Evolutionary conservation across 768 basidiomycete species (phyloP).

Genomic region (Naematelia aurantialba): DNA sequence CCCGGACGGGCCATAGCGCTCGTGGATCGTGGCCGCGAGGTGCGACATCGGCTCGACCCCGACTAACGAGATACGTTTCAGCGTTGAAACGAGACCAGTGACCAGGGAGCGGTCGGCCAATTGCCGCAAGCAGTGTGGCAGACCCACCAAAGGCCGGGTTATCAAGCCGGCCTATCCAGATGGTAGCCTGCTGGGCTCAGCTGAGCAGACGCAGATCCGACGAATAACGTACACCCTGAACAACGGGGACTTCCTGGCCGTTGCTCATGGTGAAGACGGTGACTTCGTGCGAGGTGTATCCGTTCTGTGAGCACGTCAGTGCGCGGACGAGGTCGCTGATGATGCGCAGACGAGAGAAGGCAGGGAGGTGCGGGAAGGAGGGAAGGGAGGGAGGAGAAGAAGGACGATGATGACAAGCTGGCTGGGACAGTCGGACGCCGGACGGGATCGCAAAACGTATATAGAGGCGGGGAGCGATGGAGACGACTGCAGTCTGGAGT

Average conservation of each 20-base stretch:
- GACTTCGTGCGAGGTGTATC: constrained; percentile 77
- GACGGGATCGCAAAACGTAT: no score
- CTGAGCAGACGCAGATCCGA: neutral
- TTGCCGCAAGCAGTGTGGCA: neutral
- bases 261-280: constrained; percentile 66
- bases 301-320: constrained; percentile 59
- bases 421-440: no score
- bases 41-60: constrained; percentile 73
- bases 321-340: neutral
- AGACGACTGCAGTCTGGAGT: no score
- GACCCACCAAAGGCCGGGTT: constrained; percentile 81
- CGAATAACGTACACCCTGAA: constrained; percentile 50
- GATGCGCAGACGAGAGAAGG: constrained; percentile 4
- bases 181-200: constrained; percentile 48
- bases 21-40: constrained; percentile 68
- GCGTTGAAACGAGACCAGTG: no score
- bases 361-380: neutral
- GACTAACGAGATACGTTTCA: constrained; percentile 55
- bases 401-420: no score
- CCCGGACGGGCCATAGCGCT: constrained; percentile 78
- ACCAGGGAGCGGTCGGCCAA: no score
- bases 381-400: no score
- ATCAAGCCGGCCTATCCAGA: constrained; percentile 80
- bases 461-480: no score
- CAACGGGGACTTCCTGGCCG: constrained; percentile 57